These are phyloP conservation scores for Cucurbita pepo DNA, from an alignment of 306 rosid species.

Conservation along the genomic window DNA sequence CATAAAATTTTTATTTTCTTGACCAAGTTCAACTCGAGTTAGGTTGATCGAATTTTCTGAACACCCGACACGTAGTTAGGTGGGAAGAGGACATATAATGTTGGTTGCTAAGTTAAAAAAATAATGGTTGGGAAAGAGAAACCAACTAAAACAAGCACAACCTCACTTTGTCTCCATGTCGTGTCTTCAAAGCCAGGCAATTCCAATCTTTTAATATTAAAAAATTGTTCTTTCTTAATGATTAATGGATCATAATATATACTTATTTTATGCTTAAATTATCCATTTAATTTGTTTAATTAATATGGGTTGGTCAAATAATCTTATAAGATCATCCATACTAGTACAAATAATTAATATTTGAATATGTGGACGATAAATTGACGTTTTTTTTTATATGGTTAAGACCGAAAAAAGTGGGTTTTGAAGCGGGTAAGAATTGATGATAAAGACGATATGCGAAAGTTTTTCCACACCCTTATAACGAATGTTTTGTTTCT, in stretches of 20 bases:
- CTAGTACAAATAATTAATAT: too few relatives aligned
- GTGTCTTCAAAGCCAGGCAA: constrained; percentile 1
- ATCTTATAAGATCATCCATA: too few relatives aligned
- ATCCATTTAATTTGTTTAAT: neutral
- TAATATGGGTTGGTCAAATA: neutral
- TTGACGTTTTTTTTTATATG: too few relatives aligned
- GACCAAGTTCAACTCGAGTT: too few relatives aligned
- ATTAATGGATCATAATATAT: neutral
- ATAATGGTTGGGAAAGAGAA: neutral
- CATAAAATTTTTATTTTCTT: too few relatives aligned
- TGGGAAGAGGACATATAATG: neutral
- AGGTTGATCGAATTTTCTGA: too few relatives aligned
- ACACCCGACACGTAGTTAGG: neutral
- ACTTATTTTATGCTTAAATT: constrained; percentile 11
- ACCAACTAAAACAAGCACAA: neutral
- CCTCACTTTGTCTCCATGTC: neutral
- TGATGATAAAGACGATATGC: too few relatives aligned
- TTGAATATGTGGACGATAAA: too few relatives aligned
- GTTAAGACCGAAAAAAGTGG: too few relatives aligned
- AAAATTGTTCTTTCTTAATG: neutral
- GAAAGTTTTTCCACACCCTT: too few relatives aligned
- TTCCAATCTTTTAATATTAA: neutral
- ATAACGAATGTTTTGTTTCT: too few relatives aligned
- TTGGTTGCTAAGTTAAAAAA: neutral
- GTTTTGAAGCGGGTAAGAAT: too few relatives aligned